Percentiles rank a stretch among this genome's conserved stretches.
These are phyloP conservation scores for Verticillium nubilum DNA, from an alignment of 2,329 filamentous ascomycete genomes.

Conservation along the genomic window DNA sequence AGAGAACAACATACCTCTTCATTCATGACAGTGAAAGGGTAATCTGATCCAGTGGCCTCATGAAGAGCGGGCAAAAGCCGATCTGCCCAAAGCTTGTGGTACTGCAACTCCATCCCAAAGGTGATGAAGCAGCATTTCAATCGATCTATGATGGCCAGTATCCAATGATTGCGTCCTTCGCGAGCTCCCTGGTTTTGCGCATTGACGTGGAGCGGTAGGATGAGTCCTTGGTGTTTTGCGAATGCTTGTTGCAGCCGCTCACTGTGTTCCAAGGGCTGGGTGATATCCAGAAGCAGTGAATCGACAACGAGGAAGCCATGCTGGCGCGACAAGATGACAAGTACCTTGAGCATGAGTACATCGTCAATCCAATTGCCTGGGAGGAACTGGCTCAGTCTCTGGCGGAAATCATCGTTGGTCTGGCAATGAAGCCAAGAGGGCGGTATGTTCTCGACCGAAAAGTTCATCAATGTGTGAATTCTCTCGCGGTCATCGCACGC, in stretches of 20 bases:
- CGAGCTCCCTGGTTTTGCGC: background rate
- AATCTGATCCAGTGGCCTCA: background rate
- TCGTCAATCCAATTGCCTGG: background rate
- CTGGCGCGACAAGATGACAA: background rate
- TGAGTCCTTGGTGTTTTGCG: background rate
- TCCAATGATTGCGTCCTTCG: background rate
- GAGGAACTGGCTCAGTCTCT: background rate
- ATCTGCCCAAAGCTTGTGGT: background rate
- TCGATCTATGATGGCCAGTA: background rate
- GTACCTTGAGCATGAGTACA: background rate
- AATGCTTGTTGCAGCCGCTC: background rate
- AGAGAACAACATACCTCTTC: background rate
- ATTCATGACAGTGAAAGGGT: background rate
- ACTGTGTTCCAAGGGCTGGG: background rate
- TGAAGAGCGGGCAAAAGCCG: background rate
- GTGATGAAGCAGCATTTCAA: background rate
- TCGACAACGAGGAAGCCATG: background rate
- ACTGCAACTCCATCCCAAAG: background rate
- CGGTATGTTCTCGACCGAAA: background rate
- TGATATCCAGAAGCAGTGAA: background rate
- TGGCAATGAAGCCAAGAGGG: background rate
- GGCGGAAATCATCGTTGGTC: background rate
- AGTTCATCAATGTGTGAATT: background rate
- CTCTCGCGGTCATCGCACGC: background rate
- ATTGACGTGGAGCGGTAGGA: background rate